Percentiles rank a stretch among this genome's conserved stretches.
phyloP scores from a whole-genome alignment of 257 asterid species.

The Solanum dulcamara region DNA sequence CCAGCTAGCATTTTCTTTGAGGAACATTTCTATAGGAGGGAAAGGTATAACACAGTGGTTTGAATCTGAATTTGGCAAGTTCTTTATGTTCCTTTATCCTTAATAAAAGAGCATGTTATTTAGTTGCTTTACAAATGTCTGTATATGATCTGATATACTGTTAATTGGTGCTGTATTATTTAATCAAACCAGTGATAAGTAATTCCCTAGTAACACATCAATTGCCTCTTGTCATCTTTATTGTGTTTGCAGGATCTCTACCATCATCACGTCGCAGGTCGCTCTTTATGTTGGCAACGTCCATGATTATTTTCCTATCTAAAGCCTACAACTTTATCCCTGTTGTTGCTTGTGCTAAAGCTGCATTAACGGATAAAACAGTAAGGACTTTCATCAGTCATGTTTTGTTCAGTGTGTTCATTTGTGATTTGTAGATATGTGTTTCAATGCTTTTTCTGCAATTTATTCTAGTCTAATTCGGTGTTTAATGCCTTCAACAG shows the following conservation, averaged over 20 bases:
- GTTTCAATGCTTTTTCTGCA: neutral
- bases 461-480: neutral
- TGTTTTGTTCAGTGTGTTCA: neutral
- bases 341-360: slow-evolving; percentile 46
- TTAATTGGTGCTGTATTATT: neutral
- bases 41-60: slow-evolving; percentile 30
- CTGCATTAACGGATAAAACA: slow-evolving; percentile 41
- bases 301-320: slow-evolving; percentile 60
- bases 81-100: neutral
- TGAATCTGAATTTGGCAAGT: neutral
- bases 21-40: slow-evolving; percentile 54
- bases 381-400: slow-evolving; percentile 30
- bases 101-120: neutral
- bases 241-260: slow-evolving; percentile 37
- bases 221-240: neutral
- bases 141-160: neutral
- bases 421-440: neutral
- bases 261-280: slow-evolving; percentile 68
- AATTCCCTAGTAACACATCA: neutral
- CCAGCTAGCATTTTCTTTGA: slow-evolving; percentile 60
- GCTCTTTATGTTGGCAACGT: slow-evolving; percentile 60
- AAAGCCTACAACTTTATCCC: slow-evolving; percentile 48
- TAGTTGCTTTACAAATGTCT: neutral
- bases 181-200: neutral
- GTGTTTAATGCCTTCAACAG: slow-evolving; percentile 26